Evolutionary conservation across 768 basidiomycete genomes (phyloP), one percentile per base, ranked within the genome.

Genomic region (Lyophyllum decastes): DNA sequence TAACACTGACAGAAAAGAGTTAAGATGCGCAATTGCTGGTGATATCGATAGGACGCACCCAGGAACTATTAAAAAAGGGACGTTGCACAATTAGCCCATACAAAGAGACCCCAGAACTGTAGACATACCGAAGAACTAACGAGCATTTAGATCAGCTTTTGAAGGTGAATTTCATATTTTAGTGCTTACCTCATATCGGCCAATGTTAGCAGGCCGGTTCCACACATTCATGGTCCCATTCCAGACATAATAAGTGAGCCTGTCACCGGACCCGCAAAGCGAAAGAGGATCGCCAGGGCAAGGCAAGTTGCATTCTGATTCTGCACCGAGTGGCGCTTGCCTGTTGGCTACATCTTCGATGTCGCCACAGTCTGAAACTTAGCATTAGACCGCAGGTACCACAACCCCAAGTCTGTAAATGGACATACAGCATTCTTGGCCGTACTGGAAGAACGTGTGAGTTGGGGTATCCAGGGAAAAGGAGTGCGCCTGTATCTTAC

Each of bases 201-300:
- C 91, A 34, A 73, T 90, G 59, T 85, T 84, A 4, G 60, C 68
- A 0, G 90, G 90, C 0, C 75, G 85, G 50, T 87, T 71, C 91
- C 90, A 92, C 22, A 78, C 73, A 52, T 86, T 77, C 61, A 89
- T 63, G 0, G 72, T 70, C 2, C 79, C 83, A 38, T 77, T 78
- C 79, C 82, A 82, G 52, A 76, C 77, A 61, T 85, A 89, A 26
- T 81, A 80, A 33, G 75, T 75, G 21, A 91, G 68, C 24, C 82
- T 78, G 24, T 75, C 70, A 0, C 77, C 78, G 30, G 80, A 83
- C 46, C 90, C 90, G 65, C 90, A 92, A 0, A 88, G 68, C 63
- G 90, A 86, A 16, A 79, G 67, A 0, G 88, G 84, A 64, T 91
- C 89, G 0, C 89, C 90, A 19, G 88, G 79, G 70, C 90, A 92